Evolutionary conservation across 495 filamentous ascomycete genomes (phyloP), one percentile per base, ranked within the genome.

Genomic region (Penicillium ucsense): DNA sequence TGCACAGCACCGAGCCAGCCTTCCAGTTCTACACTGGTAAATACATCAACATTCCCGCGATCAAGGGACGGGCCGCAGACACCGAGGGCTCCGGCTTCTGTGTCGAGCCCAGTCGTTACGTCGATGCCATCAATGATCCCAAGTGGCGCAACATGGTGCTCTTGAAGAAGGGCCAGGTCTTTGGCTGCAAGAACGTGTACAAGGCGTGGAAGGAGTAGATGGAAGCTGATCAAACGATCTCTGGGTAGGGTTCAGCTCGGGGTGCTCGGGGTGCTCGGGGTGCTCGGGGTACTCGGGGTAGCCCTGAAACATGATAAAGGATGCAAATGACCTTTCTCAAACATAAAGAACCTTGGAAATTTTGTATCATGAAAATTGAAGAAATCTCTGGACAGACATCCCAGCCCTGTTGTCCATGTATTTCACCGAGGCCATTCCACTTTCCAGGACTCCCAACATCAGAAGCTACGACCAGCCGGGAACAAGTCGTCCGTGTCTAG

Each of bases 11-110:
- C 0, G 90, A 96, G 67, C 92, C 92, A 1, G 88, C 90, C 0
- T 96, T 95, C 77, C 90, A 95, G 64, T 94, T 94, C 69, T 96
- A 96, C 68, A 94, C 88, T 0, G 92, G 89, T 39, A 84, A 86
- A 56, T 81, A 79, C 54, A 86, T 92, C 52, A 71, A 89, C 52
- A 81, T 92, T n/a, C 84, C 82, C 1, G 80, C 73, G 35, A 78
- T 85, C 8, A 80, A 76, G 9, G 83, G 80, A 0, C 59, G 78
- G 9, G 78, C 84, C 0, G 76, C 81, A 0, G 78, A 86, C 11
- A 76, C 70, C 0, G 56, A 79, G 7, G 75, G 86, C 35, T 76
- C 81, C 11, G 91, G 87, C 0, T 91, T 95, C 68, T 92, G 88
- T 64, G 79, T 95, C 20, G 92, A 98, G 70, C 89, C 91, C 0